Evolutionary conservation across 1,284 basidiomycete species (phyloP), one percentile per base, ranked within the genome.

Genomic region (Boletellus deceptivus): DNA sequence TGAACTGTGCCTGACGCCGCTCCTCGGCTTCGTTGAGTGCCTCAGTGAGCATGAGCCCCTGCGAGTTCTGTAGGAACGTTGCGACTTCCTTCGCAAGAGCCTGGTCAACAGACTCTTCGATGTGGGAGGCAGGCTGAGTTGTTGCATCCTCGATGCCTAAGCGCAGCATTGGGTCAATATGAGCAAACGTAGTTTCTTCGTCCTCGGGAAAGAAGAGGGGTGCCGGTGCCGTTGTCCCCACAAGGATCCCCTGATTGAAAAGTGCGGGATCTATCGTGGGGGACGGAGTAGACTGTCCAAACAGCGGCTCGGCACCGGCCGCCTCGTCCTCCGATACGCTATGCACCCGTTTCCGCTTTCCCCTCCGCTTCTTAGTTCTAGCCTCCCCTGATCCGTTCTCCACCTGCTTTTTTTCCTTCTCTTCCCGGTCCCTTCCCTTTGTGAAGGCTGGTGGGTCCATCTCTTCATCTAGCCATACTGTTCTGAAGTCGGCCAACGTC

Each of bases 401-500:
- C 25, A 62, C 67, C 33, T 75, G 72, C 39, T 77, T 65, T 46
- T 72, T 75, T 59, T 80, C 81, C 41, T 72, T 78, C 60, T 87
- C 83, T 57, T 89, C 86, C 59, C 77, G 81, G 64, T 86, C 83
- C 61, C 78, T 82, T 24, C 86, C 87, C 56, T 89, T 86, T 3
- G 80, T 87, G 65, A 87, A 93, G 33, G 92, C 89, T 0, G 94
- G 94, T 1, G 94, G 94, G 59, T 94, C 91, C 75, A 86, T 85
- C 70, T 91, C 89, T 52, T 95, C 91, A 60, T 95, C 91, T 53
- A 96, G 70, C 92, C 93, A 95, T 6, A 94, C 88, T 46, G 82
- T 90, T 47, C 95, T 78, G 66, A 98, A 99, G 69, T 99, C 93
- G 20, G 88, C 85, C 38, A 99, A 77, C 1, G 93, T 95, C 63